Evolutionary conservation across 371 early-diverging fungal genomes (phyloP).

Genomic region (Apophysomyces variabilis): DNA sequence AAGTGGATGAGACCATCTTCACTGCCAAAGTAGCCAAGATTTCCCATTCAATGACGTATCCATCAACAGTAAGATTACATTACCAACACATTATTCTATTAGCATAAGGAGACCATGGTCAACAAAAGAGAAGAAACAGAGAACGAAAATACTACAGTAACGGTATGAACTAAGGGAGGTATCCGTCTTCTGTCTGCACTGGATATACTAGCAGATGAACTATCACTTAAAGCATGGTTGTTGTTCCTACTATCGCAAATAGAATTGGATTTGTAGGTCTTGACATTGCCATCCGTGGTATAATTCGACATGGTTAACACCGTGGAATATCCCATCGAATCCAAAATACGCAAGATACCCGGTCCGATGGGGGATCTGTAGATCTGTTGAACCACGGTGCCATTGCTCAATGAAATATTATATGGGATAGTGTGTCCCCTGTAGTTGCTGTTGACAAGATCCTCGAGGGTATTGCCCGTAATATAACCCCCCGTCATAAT

Average conservation of each 20-base stretch:
- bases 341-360: slow-evolving; percentile 47
- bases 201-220: neutral
- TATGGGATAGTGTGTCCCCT: slow-evolving; percentile 23
- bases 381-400: slow-evolving; percentile 15
- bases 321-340: slow-evolving; percentile 52
- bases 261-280: slow-evolving; percentile 32
- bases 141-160: neutral
- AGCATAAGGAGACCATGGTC: too few relatives aligned
- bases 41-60: too few relatives aligned
- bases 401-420: slow-evolving; percentile 20
- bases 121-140: neutral
- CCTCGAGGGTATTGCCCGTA: slow-evolving; percentile 32
- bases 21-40: too few relatives aligned
- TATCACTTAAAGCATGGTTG: slow-evolving; percentile 21
- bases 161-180: neutral
- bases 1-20: too few relatives aligned
- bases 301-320: slow-evolving; percentile 45
- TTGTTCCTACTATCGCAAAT: slow-evolving; percentile 39
- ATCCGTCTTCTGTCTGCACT: neutral
- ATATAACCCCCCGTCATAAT: slow-evolving; percentile 39
- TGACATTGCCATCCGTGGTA: slow-evolving; percentile 37
- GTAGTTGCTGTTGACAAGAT: slow-evolving; percentile 34
- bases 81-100: too few relatives aligned
- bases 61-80: too few relatives aligned
- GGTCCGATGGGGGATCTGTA: slow-evolving; percentile 53